A percentile compares a stretch with the other conserved stretches of the same genome.
These are phyloP conservation scores for Hypoxylon cercidicola DNA, from an alignment of 495 filamentous ascomycete species.

Conservation along the genomic window DNA sequence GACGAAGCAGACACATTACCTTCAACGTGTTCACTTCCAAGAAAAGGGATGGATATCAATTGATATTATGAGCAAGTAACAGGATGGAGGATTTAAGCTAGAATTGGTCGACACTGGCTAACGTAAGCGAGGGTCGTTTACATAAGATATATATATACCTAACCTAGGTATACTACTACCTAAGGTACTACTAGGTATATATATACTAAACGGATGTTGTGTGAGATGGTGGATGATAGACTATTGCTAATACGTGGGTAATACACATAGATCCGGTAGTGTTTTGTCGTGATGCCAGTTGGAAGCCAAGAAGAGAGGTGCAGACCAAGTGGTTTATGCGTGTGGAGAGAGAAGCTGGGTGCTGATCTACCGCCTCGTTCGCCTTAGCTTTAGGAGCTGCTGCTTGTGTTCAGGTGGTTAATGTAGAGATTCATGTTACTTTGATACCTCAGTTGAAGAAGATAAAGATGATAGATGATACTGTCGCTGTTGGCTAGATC, in stretches of 20 bases:
- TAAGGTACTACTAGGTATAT: slow-evolving; percentile 6
- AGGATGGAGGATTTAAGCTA: background rate
- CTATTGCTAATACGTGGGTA: slow-evolving; percentile 9
- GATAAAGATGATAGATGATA: background rate
- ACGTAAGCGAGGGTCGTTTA: too few relatives aligned
- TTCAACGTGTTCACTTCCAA: slow-evolving; percentile 3
- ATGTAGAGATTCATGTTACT: background rate
- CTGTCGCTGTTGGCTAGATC: background rate
- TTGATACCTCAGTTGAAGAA: background rate
- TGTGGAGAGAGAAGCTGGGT: slow-evolving; percentile 1
- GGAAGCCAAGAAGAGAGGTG: slow-evolving; percentile 26
- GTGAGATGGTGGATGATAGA: slow-evolving; percentile 16
- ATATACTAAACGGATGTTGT: slow-evolving; percentile 8
- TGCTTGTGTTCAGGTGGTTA: slow-evolving; percentile 7
- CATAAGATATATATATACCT: too few relatives aligned
- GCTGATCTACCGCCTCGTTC: slow-evolving; percentile 8
- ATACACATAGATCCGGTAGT: slow-evolving; percentile 3
- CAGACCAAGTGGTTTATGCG: slow-evolving; percentile 27
- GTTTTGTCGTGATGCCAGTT: slow-evolving; percentile 7
- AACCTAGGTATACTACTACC: too few relatives aligned
- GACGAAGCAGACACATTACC: slow-evolving; percentile 22
- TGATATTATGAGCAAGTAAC: slow-evolving; percentile 1
- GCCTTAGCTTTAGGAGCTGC: background rate
- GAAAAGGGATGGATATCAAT: slow-evolving; percentile 6
- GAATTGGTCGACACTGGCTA: background rate